Percentiles rank a stretch among this genome's conserved stretches.
These are phyloP conservation scores for Mortierella sp. DNA, from an alignment of 371 early-diverging fungal species.

Conservation along the genomic window DNA sequence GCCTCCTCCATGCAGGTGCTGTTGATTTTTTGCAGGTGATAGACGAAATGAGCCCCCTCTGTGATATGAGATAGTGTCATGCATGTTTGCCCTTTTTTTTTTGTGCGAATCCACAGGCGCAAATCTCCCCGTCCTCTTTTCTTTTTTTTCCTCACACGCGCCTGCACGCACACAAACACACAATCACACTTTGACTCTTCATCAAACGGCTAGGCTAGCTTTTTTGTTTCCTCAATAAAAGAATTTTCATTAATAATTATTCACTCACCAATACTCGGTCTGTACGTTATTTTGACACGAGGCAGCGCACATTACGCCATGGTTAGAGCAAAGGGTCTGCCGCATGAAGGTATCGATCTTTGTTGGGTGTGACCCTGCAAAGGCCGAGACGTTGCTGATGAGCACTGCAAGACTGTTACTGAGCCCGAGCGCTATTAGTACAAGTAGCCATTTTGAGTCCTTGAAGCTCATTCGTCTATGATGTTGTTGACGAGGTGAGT, in stretches of 20 bases:
- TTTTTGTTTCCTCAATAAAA: too few species aligned
- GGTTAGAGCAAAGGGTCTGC: constrained; percentile 36
- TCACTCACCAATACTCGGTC: constrained; percentile 18
- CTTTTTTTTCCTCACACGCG: background rate
- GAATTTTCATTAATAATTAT: too few species aligned
- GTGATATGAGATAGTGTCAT: background rate
- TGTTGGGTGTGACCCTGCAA: constrained; percentile 23
- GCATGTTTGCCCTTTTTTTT: background rate
- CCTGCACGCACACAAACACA: background rate
- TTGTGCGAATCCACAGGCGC: background rate
- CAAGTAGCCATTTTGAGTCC: background rate
- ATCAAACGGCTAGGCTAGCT: background rate
- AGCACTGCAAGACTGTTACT: background rate
- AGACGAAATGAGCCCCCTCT: background rate
- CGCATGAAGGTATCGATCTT: constrained; percentile 25
- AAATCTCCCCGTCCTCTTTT: background rate
- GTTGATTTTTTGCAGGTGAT: background rate
- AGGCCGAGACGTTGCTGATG: background rate
- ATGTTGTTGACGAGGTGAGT: background rate
- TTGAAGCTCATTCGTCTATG: background rate
- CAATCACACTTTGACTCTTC: background rate
- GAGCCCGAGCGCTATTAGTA: background rate
- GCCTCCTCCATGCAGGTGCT: background rate
- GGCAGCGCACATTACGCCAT: constrained; percentile 26
- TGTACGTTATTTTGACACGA: constrained; percentile 32